Evolutionary conservation across 1,284 basidiomycete species (phyloP).

Genomic region (Pyrrhoderma lamaoense): DNA sequence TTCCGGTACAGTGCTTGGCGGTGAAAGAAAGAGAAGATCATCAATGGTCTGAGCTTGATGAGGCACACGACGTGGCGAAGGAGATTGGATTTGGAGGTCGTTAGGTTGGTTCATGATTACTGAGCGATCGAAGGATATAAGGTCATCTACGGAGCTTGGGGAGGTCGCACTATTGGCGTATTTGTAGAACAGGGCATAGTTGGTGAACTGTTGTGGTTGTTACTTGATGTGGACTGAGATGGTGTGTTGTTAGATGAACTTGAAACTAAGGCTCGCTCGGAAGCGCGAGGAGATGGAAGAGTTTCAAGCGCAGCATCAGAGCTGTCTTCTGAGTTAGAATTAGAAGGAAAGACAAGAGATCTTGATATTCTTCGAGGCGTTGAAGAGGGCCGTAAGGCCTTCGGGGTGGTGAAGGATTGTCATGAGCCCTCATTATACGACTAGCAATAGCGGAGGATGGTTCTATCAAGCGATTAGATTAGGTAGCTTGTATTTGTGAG

Average conservation of each 20-base stretch:
- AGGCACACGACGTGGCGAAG: constrained; percentile 11
- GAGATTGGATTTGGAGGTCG: constrained; percentile 6
- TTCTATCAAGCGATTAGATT: constrained; percentile 32
- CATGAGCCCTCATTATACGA: constrained; percentile 57
- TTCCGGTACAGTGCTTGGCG: not conserved
- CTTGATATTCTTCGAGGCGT: constrained; percentile 10
- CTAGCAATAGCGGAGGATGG: constrained; percentile 58
- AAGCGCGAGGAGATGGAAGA: no score
- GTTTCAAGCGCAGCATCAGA: constrained; percentile 7
- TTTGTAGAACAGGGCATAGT: no score
- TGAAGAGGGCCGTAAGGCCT: constrained; percentile 12
- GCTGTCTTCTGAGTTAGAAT: constrained; percentile 6
- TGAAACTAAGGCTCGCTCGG: no score
- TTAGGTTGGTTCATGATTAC: constrained; percentile 1
- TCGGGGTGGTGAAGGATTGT: constrained; percentile 72
- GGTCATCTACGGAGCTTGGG: not conserved
- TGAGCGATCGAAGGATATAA: constrained; percentile 17
- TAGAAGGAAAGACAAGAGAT: constrained; percentile 5
- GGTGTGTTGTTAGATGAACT: no score
- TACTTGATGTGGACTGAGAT: no score
- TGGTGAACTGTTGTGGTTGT: not conserved
- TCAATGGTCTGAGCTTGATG: constrained; percentile 11
- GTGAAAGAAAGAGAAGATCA: constrained; percentile 15
- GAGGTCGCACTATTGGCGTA: not conserved
- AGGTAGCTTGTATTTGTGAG: not conserved